Percentiles rank a stretch among this genome's conserved stretches.
These are phyloP conservation scores for Raddia distichophylla DNA, from an alignment of 176 grass and related monocot genomes.

Conservation along the genomic window DNA sequence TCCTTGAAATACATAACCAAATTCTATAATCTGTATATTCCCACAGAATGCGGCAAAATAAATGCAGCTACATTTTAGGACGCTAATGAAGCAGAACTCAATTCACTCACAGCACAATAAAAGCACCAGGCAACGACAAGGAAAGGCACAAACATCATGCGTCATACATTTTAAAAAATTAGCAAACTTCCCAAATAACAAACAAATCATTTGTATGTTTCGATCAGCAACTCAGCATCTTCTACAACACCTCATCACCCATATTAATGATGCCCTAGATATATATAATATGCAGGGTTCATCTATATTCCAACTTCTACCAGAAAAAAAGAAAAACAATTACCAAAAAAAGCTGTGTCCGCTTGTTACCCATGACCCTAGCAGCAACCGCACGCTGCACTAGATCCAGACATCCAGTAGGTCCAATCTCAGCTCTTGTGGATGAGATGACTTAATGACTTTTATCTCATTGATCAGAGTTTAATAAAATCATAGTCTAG, in stretches of 20 bases:
- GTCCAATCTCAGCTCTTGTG: background rate
- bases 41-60: background rate
- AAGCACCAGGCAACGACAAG: background rate
- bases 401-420: slow-evolving; percentile 32
- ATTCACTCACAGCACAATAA: background rate
- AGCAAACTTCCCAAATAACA: background rate
- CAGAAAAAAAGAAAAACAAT: background rate
- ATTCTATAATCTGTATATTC: background rate
- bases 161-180: background rate
- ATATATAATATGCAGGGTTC: background rate
- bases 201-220: background rate
- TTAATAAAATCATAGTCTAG: background rate
- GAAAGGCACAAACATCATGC: background rate
- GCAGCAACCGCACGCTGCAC: slow-evolving; percentile 15
- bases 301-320: background rate
- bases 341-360: background rate
- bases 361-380: background rate
- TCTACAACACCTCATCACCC: slow-evolving; percentile 3
- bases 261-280: background rate
- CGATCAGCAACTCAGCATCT: background rate
- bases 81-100: slow-evolving; percentile 13
- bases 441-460: too few relatives aligned
- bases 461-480: background rate
- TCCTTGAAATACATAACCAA: slow-evolving; percentile 19
- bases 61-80: background rate